Base-by-base conservation (phyloP, 306 rosid species). In the Citrullus mucosospermus region DNA sequence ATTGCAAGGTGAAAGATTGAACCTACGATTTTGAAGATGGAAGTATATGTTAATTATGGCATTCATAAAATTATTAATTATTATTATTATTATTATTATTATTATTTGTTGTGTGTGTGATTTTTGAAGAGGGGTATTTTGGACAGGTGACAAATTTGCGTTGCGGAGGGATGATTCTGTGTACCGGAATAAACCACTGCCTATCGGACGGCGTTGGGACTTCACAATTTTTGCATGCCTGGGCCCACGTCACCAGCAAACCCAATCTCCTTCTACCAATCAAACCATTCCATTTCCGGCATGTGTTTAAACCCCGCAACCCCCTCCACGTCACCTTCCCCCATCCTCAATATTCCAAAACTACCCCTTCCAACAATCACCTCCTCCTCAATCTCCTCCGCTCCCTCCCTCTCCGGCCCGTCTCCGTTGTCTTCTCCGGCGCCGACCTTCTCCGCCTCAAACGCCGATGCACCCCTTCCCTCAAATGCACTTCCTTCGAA, bases 151-250 rank as follows among this genome's bases (percentile, higher is more conserved):
- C 97, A 4, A 86, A 66, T 48, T 93, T 93, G 5, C 84, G 85
- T 0, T 91, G 92, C 36, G 97, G 96, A n/a, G 97, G 92, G 8
- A 91, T 91, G 97, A 86, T 90, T 41, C 50, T 93, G 11, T 91
- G 96, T 87, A 89, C 96, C 32, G 92, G 96, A 18, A 89, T 93
- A 85, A 90, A 87, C 78, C 98, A 93, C 85, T 86, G 93, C 55
- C 25, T 91, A 10, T 89, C 97, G 55, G 98, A 93, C 71, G 98
- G 97, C 36, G 82, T 88, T 0, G 98, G 98, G 20, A 89, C 97
- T 2, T 88, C 98, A 8, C 96, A 93, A 69, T 93, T 93, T 44
- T 69, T 93, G 25, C 89, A 88, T 12, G 86, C 92, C 0, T 93
- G 98, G 98, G 97, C 96, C 83, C 90, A 91, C 50, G 5, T 83